These are phyloP conservation scores for Pneumocystis sp. DNA, from an alignment of 1,139 yeast species.

Conservation along the genomic window DNA sequence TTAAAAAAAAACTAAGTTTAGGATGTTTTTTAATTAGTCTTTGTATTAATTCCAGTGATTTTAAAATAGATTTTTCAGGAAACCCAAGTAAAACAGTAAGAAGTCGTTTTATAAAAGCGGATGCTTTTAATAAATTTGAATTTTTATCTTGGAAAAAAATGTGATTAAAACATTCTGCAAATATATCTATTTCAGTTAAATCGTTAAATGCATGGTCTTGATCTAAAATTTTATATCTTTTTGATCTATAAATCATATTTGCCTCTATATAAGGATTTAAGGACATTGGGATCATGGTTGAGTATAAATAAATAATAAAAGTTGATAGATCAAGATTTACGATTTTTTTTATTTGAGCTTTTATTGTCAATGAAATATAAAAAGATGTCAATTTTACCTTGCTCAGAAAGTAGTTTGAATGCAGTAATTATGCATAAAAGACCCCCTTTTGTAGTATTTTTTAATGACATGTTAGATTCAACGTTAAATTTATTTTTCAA, in stretches of 20 bases:
- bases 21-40: slow-evolving; percentile 52
- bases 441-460: slow-evolving; percentile 41
- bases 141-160: slow-evolving; percentile 67
- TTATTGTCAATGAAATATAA: background rate
- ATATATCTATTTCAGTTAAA: slow-evolving; percentile 74
- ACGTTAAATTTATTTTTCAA: slow-evolving; percentile 24
- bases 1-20: slow-evolving; percentile 58
- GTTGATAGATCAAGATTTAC: slow-evolving; percentile 21
- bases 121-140: slow-evolving; percentile 39
- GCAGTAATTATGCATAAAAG: slow-evolving; percentile 79
- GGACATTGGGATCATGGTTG: slow-evolving; percentile 42
- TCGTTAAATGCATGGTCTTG: slow-evolving; percentile 51
- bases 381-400: slow-evolving; percentile 29
- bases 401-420: slow-evolving; percentile 68
- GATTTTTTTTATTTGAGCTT: slow-evolving; percentile 22
- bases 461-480: background rate
- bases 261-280: slow-evolving; percentile 75
- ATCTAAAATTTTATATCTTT: slow-evolving; percentile 43
- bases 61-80: slow-evolving; percentile 79
- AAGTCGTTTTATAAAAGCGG: slow-evolving; percentile 71
- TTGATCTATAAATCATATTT: slow-evolving; percentile 63
- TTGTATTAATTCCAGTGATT: slow-evolving; percentile 60
- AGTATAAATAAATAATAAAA: slow-evolving; percentile 16
- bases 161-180: slow-evolving; percentile 61
- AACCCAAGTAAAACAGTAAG: slow-evolving; percentile 52